phyloP scores from a whole-genome alignment of 2,329 filamentous ascomycete species.

The Arthrobotrys entomopaga region DNA sequence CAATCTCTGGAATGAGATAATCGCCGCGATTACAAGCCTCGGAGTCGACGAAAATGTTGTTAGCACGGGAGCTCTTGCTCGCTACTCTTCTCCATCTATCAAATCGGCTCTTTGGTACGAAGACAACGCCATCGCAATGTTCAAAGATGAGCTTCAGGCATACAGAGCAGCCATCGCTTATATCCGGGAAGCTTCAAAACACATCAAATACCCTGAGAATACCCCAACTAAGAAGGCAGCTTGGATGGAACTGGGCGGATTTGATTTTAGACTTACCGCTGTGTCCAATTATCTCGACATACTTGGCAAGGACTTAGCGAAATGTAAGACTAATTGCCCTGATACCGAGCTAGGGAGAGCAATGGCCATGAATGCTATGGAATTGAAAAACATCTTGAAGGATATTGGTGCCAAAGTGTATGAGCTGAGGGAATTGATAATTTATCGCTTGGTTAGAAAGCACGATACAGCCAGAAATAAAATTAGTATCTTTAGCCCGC shows the following conservation, averaged over 20 bases:
- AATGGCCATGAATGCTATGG: conserved; percentile 19
- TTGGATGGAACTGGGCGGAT: conserved; percentile 10
- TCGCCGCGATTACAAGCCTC: conserved; percentile 1
- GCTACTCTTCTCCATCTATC: neutral
- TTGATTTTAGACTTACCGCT: conserved; percentile 30
- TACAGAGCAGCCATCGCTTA: conserved; percentile 25
- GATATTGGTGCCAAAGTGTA: neutral
- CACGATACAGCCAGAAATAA: conserved; percentile 14
- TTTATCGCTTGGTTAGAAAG: conserved; percentile 30
- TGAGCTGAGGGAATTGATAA: conserved; percentile 24
- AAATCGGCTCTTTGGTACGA: conserved; percentile 26
- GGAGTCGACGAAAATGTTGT: conserved; percentile 8
- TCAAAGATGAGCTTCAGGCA: conserved; percentile 12
- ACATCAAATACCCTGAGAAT: conserved; percentile 5
- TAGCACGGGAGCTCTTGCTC: neutral
- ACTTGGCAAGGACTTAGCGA: conserved; percentile 3
- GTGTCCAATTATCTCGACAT: conserved; percentile 5
- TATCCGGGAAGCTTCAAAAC: conserved; percentile 5
- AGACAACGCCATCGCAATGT: conserved; percentile 2
- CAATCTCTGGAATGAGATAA: conserved; percentile 40
- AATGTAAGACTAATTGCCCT: conserved; percentile 13
- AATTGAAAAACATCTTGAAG: neutral
- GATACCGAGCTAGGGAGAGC: neutral
- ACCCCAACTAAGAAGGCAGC: neutral
- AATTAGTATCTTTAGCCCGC: neutral